phyloP scores from a whole-genome alignment of 768 basidiomycete species.

The Rhodotorula kratochvilovae region DNA sequence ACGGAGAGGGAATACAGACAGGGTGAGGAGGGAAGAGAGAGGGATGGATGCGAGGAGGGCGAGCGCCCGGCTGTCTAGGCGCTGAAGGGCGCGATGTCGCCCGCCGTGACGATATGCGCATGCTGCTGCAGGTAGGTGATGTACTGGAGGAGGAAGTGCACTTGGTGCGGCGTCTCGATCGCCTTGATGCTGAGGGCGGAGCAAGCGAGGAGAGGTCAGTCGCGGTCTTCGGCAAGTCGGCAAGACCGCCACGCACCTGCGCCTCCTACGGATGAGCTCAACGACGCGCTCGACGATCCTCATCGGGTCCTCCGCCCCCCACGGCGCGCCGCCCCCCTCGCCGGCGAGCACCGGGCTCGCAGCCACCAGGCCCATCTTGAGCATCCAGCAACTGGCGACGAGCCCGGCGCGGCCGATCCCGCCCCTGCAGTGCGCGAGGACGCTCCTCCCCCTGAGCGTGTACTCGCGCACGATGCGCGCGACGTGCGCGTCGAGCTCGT shows the following conservation, averaged over 20 bases:
- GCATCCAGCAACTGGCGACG: constrained; percentile 84
- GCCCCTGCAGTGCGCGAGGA: constrained; percentile 86
- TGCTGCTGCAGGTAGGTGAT: constrained; percentile 56
- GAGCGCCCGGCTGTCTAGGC: background rate
- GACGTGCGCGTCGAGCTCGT: constrained; percentile 63
- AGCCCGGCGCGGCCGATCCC: constrained; percentile 91
- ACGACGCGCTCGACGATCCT: constrained; percentile 70
- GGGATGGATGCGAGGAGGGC: background rate
- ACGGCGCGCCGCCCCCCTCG: constrained; percentile 37
- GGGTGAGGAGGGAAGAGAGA: too few species aligned
- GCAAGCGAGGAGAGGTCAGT: background rate
- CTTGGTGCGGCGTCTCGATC: constrained; percentile 91
- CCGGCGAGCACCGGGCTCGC: background rate
- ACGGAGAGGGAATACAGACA: too few species aligned
- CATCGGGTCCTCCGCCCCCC: constrained; percentile 54
- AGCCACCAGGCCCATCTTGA: constrained; percentile 75
- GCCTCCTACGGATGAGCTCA: constrained; percentile 63
- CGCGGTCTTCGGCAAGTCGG: background rate
- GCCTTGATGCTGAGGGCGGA: constrained; percentile 57
- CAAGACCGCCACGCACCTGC: constrained; percentile 45
- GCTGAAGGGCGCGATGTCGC: background rate
- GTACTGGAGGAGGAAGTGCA: constrained; percentile 72
- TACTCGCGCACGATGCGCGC: constrained; percentile 64
- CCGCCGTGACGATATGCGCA: background rate
- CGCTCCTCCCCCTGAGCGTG: constrained; percentile 64